Evolutionary conservation across 768 basidiomycete species (phyloP), one percentile per base, ranked within the genome.

Genomic region (Mycena metata): DNA sequence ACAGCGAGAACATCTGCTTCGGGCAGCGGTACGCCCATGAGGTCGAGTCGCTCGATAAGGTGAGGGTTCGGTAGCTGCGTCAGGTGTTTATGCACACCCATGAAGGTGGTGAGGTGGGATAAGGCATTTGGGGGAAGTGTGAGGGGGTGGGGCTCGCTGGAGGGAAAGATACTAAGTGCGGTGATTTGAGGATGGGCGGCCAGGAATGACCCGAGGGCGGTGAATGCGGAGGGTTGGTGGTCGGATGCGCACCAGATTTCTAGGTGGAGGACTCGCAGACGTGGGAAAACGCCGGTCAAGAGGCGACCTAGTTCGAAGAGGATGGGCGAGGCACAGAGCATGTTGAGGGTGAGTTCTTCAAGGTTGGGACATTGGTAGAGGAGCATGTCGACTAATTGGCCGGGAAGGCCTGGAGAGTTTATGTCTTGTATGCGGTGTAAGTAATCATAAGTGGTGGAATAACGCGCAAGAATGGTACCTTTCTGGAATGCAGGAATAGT

Each of bases 321-420:
- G 23, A 21, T 49, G 56, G 49, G 59, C 1, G 59, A 49, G 23
- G 50, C 60, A 51, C 49, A 36, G 30, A 55, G 49, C 8, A 69
- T 51, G 50, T 57, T 52, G 23, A 69, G 58, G 7, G 43, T 33
- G 17, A 87, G 77, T 24, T 83, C 79, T 66, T 83, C 79, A 30
- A 72, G 64, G 21, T 55, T 47, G n/a, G 71, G 64, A 43, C 68
- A 57, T 15, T 56, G 55, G 13, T 41, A 7, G n/a, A 59, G 33
- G 42, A 72, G 71, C 69, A 72, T 70, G 39, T 62, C 54, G 39
- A 36, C 63, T 16, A 87, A 75, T 8, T 72, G 39, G 16, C 16
- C 9, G 0, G 70, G 66, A 30, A 71, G 49, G 4, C 23, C 43
- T 17, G 39, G 19, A n/a, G 26, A 5, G 5, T 36, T 21, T 3